These are phyloP conservation scores for Psophocarpus tetragonolobus DNA, from an alignment of 306 rosid genomes.

Conservation along the genomic window DNA sequence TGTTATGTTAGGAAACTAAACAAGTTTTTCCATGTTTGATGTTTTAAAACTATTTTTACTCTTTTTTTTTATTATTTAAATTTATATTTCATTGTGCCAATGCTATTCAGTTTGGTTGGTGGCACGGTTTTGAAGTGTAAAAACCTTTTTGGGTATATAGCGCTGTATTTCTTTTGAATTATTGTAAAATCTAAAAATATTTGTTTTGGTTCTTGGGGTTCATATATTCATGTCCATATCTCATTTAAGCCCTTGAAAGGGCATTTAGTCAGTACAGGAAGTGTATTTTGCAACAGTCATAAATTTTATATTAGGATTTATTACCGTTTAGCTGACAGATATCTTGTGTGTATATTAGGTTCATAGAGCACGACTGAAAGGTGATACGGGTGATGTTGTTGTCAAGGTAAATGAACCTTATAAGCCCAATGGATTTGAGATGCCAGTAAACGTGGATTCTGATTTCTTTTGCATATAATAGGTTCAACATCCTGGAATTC, in stretches of 20 bases:
- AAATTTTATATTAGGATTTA: conserved; percentile 23
- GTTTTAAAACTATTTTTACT: not conserved
- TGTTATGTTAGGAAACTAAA: not conserved
- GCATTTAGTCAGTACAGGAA: conserved; percentile 11
- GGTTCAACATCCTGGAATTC: conserved; percentile 99
- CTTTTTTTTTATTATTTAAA: conserved; percentile 8
- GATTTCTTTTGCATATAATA: conserved; percentile 42
- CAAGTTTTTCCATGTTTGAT: not conserved
- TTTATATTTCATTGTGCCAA: not conserved
- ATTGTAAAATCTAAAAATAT: not conserved
- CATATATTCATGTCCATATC: conserved; percentile 25
- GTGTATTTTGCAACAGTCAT: conserved; percentile 16
- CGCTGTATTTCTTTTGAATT: not conserved
- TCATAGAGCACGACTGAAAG: conserved; percentile 82
- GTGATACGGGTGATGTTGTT: conserved; percentile 74
- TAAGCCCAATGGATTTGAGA: conserved; percentile 20
- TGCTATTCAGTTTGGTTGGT: conserved; percentile 4
- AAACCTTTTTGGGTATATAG: not conserved
- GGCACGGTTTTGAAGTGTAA: conserved; percentile 11
- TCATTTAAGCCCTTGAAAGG: conserved; percentile 20
- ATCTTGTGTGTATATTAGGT: conserved; percentile 58
- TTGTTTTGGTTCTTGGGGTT: conserved; percentile 6
- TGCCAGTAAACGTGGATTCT: conserved; percentile 33
- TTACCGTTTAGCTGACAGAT: conserved; percentile 34
- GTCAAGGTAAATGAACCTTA: conserved; percentile 71